Conservation (phyloP, 495 filamentous ascomycete genomes). For the Hyaloscypha hepaticicola region DNA sequence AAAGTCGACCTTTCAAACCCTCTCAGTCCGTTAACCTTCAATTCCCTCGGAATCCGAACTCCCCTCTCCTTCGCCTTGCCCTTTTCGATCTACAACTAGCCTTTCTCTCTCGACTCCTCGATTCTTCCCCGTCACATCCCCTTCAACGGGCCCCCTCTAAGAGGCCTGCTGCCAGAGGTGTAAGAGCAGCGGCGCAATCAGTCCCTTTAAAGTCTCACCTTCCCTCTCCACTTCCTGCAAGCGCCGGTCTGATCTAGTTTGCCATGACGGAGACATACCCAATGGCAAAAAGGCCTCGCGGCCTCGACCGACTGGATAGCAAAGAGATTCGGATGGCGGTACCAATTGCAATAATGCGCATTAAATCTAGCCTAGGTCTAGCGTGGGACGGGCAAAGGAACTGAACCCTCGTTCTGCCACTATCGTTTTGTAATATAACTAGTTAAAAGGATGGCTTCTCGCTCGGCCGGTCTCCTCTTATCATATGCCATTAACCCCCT, state of each 20-base stretch:
- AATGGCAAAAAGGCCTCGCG: conserved; percentile 23
- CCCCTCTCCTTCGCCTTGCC: background rate
- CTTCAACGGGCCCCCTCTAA: conserved; percentile 11
- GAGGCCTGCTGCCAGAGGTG: conserved; percentile 4
- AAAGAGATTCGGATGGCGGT: conserved; percentile 17
- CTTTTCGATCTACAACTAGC: conserved; percentile 3
- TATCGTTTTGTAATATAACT: too few relatives aligned
- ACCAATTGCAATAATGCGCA: background rate
- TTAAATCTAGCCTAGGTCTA: too few relatives aligned
- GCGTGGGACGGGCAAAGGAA: too few relatives aligned
- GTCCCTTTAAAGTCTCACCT: conserved; percentile 11
- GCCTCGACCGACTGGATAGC: conserved; percentile 11
- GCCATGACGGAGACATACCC: conserved; percentile 9
- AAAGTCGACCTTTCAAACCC: conserved; percentile 16
- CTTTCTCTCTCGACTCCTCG: conserved; percentile 14
- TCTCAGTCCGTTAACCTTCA: conserved; percentile 14
- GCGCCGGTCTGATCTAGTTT: conserved; percentile 11
- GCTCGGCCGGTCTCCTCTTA: too few relatives aligned
- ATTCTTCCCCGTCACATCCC: conserved; percentile 10
- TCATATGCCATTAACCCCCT: too few relatives aligned
- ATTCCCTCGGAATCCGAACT: conserved; percentile 20
- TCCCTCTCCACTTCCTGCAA: conserved; percentile 1
- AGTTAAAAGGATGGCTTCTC: too few relatives aligned
- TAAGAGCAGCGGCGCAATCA: conserved; percentile 16
- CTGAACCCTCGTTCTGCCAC: too few relatives aligned